phyloP scores from a whole-genome alignment of 345 rosid genomes.

The Alliaria petiolata region DNA sequence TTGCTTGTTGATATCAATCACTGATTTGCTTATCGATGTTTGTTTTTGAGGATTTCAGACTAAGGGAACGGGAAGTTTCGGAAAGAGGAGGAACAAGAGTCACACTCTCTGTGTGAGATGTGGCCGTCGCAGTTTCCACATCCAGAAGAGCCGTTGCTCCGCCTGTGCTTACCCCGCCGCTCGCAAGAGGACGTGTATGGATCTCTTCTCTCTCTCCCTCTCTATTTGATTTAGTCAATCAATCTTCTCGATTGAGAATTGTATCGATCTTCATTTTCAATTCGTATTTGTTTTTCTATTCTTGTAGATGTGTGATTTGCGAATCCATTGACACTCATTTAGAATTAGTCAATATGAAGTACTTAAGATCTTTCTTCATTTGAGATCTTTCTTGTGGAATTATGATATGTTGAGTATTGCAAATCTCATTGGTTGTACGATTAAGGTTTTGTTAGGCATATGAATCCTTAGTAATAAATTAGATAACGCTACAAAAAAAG shows the following conservation, averaged over 20 bases:
- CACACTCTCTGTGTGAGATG: slow-evolving; percentile 82
- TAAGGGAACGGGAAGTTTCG: slow-evolving; percentile 81
- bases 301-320: background rate
- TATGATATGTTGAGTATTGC: too few relatives aligned
- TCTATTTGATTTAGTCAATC: background rate
- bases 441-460: background rate
- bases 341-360: too few relatives aligned
- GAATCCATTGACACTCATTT: too few relatives aligned
- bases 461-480: background rate
- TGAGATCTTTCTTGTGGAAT: background rate
- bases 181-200: slow-evolving; percentile 55
- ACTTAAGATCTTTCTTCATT: too few relatives aligned
- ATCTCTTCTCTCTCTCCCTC: too few relatives aligned
- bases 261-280: background rate
- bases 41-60: slow-evolving; percentile 36
- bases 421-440: background rate
- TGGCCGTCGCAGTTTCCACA: slow-evolving; percentile 81
- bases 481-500: background rate
- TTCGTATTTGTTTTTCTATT: background rate
- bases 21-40: background rate
- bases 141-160: slow-evolving; percentile 80
- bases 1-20: background rate
- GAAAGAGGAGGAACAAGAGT: slow-evolving; percentile 81
- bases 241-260: background rate
- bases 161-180: slow-evolving; percentile 74